Conservation (phyloP, 495 filamentous ascomycete species). For the Tuber borchii region DNA sequence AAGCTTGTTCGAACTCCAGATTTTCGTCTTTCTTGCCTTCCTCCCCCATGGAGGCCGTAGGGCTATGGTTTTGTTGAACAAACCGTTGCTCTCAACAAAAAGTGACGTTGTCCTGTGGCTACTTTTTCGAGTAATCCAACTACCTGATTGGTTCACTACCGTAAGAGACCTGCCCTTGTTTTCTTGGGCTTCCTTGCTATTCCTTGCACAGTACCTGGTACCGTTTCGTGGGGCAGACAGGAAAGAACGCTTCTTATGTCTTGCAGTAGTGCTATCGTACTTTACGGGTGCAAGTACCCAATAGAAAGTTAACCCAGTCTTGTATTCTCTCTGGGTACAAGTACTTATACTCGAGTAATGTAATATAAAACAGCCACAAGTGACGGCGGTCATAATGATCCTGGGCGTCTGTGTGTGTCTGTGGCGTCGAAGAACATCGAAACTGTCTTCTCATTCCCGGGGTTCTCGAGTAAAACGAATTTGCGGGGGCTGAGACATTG, state of each 20-base stretch:
- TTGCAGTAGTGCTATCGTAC: neutral
- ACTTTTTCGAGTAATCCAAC: neutral
- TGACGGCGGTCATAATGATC: neutral
- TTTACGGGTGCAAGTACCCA: neutral
- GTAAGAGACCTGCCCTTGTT: neutral
- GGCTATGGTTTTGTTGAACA: neutral
- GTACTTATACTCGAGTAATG: neutral
- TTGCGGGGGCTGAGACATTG: neutral
- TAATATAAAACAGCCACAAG: neutral
- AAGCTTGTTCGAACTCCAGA: neutral
- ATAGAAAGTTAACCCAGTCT: neutral
- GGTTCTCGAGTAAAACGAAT: neutral
- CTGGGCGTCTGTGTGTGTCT: neutral
- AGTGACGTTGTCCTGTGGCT: neutral
- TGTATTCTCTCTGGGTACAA: too few relatives aligned
- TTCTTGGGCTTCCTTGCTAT: neutral
- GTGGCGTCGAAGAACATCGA: neutral
- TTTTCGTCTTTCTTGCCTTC: neutral
- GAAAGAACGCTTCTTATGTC: neutral
- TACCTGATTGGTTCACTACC: neutral
- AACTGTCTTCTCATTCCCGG: neutral
- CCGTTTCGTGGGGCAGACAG: neutral
- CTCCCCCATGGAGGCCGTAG: neutral
- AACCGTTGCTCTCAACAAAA: conserved; percentile 1
- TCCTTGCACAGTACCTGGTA: neutral